Evolutionary conservation across 371 early-diverging fungal species (phyloP).

Genomic region (Apophysomyces variabilis): DNA sequence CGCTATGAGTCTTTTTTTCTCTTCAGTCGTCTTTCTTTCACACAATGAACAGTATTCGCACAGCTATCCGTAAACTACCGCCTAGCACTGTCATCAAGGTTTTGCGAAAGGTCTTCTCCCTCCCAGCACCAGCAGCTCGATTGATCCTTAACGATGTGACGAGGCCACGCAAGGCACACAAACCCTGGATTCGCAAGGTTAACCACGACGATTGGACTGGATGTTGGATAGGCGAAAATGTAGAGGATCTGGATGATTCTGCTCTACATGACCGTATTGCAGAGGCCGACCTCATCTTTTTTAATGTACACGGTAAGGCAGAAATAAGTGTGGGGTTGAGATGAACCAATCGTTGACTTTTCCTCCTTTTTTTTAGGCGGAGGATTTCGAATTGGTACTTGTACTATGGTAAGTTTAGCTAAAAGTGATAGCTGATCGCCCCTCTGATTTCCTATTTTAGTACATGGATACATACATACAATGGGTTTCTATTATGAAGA

Average conservation of each 20-base stretch:
- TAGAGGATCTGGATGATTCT: conserved; percentile 25
- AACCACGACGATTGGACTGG: conserved; percentile 42
- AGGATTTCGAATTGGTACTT: conserved; percentile 44
- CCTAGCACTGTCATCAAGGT: conserved; percentile 44
- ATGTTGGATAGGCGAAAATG: conserved; percentile 50
- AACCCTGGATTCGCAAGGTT: conserved; percentile 49
- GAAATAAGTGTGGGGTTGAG: conserved; percentile 1
- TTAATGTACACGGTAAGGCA: conserved; percentile 46
- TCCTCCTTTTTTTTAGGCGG: conserved; percentile 27
- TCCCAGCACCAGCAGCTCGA: conserved; percentile 46
- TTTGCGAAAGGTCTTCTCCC: conserved; percentile 40
- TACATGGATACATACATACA: conserved; percentile 48
- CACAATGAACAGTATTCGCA: conserved; percentile 41
- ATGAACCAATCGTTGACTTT: conserved; percentile 12
- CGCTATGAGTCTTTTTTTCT: conserved; percentile 3
- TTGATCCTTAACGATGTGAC: conserved; percentile 43
- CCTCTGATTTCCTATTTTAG: conserved; percentile 6
- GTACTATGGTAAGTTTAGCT: conserved; percentile 22
- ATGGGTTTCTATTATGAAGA: conserved; percentile 43
- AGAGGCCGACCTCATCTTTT: conserved; percentile 41
- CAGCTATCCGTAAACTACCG: conserved; percentile 39
- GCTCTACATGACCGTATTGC: conserved; percentile 30
- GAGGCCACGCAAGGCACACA: conserved; percentile 41
- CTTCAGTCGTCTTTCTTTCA: conserved; percentile 11
- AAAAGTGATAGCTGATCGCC: conserved; percentile 16